Evolutionary conservation across 1,284 basidiomycete genomes (phyloP).

Genomic region (Melampsora americana): DNA sequence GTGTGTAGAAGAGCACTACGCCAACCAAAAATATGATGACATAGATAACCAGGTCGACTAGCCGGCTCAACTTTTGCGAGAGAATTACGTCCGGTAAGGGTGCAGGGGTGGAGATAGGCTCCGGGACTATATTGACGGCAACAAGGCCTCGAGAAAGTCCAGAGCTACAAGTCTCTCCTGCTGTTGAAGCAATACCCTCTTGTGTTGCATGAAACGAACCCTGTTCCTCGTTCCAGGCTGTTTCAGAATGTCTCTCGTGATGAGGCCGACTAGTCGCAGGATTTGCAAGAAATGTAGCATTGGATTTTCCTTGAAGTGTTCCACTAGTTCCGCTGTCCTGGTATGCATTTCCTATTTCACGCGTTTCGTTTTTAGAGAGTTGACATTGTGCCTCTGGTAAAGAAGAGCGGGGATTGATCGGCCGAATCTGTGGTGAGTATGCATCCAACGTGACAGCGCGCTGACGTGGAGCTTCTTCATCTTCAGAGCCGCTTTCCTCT

Average conservation of each 20-base stretch:
- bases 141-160: slow-evolving; percentile 2
- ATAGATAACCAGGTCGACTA: slow-evolving; percentile 14
- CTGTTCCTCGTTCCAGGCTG: neutral
- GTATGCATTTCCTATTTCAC: neutral
- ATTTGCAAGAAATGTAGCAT: neutral
- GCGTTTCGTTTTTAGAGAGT: neutral
- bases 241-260: no score
- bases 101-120: slow-evolving; percentile 7
- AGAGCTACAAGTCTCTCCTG: neutral
- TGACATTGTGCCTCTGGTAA: neutral
- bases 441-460: neutral
- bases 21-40: slow-evolving; percentile 13
- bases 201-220: neutral
- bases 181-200: neutral
- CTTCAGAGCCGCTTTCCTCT: slow-evolving; percentile 1
- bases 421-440: neutral
- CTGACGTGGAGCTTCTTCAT: neutral
- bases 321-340: no score
- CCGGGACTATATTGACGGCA: neutral
- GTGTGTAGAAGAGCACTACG: slow-evolving; percentile 15
- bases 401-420: neutral
- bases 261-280: no score
- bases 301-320: neutral
- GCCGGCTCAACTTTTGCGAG: neutral
- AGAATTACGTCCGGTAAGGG: neutral